Evolutionary conservation across 371 early-diverging fungal genomes (phyloP).

Genomic region (Saksenaea vasiformis): DNA sequence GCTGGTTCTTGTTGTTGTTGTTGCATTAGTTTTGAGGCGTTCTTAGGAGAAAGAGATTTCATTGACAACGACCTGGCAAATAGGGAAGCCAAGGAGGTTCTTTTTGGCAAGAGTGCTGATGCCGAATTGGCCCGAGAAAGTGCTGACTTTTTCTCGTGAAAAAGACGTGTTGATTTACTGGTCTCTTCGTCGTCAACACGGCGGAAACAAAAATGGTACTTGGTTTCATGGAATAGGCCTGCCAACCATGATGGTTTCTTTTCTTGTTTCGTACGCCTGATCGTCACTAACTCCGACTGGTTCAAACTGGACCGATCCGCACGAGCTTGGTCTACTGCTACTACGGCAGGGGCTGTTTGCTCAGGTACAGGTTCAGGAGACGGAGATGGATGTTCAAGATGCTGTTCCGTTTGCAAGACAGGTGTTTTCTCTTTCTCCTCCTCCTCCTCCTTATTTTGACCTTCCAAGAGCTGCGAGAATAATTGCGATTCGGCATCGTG

Average conservation of each 20-base stretch:
- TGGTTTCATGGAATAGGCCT: background rate
- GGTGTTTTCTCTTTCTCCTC: background rate
- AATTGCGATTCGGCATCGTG: constrained; percentile 25
- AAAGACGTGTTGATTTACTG: background rate
- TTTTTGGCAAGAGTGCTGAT: background rate
- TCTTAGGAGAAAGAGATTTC: background rate
- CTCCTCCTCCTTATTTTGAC: background rate
- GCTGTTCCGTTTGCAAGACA: background rate
- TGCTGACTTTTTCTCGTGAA: background rate
- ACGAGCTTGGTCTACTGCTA: background rate
- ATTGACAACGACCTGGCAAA: constrained; percentile 5
- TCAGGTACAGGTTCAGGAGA: constrained; percentile 4
- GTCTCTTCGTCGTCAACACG: background rate
- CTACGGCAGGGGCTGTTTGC: too few relatives aligned
- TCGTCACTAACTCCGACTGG: background rate
- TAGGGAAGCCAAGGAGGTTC: background rate
- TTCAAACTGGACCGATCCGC: constrained; percentile 4
- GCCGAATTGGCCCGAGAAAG: background rate
- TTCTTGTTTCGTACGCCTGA: background rate
- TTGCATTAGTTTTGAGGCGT: background rate
- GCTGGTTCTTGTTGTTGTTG: background rate
- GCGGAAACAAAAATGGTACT: background rate
- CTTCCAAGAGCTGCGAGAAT: constrained; percentile 5
- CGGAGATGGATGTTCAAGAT: background rate
- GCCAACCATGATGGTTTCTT: background rate